Base-by-base conservation (phyloP, 164 flowering plant genomes). In the Dillenia suffruticosa region DNA sequence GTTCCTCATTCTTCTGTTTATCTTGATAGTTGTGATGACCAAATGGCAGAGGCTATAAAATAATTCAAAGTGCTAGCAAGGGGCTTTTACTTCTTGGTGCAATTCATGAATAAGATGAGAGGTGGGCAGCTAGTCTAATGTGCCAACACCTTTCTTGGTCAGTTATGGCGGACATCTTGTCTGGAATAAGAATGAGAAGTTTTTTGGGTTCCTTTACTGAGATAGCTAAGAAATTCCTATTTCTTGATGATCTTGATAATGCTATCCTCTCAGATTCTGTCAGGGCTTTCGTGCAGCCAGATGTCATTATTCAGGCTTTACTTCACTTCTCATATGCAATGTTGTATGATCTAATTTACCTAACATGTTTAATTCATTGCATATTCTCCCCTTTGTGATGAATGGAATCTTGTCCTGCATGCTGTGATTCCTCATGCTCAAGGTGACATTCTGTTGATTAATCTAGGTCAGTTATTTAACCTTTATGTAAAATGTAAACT, bases 161-260 rank as follows among this genome's bases (percentile, higher is more conserved):
- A n/a, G 84, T 86, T 64, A 87, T 80, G 19, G 82, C 89, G 56
- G 96, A 91, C 64, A 79, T 94, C 56, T 79, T 89, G 79, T 94
- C 99, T 19, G 97, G 99, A 59, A 61, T 88, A 59, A 75, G 99
- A 40, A 60, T 91, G 67, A 79, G 97, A 66, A 88, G 75, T 74
- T 63, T 73, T 53, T 53, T 78, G 51, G 57, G 75, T 45, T 66
- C 76, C 19, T 70, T 76, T 70, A 81, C 74, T 54, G 82, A 78
- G 58, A 50, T 63, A 22, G 73, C 76, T 48, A 69, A 79, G 49
- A 75, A 75, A 55, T 46, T 83, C 59, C 32, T 91, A 12, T 94
- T 89, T 63, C 16, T 91, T 51, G 97, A 94, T 79, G 85, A 89
- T 76, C 84, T 94, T 59, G 97, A 94, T 70, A 96, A 89, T 77